A percentile compares a stretch with the other conserved stretches of the same genome.
Evolutionary conservation across 495 filamentous ascomycete genomes (phyloP).

Genomic region (Filosporella fistucella): DNA sequence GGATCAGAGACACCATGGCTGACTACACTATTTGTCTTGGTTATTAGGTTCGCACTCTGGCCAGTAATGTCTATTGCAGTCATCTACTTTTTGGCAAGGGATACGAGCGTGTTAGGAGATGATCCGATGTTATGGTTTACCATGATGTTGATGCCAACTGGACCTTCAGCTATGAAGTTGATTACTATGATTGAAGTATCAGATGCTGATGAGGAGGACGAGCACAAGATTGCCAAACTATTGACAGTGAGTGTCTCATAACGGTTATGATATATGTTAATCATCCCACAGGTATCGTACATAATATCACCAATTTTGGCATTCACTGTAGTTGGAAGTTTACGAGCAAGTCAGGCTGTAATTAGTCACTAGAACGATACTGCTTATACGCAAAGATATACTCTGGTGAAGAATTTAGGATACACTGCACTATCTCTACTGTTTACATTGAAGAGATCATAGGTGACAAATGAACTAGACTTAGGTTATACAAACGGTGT

Average conservation of each 20-base stretch:
- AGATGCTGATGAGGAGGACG: conserved; percentile 50
- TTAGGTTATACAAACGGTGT: too few species aligned
- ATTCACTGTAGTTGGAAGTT: conserved; percentile 30
- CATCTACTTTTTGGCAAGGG: conserved; percentile 57
- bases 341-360: conserved; percentile 24
- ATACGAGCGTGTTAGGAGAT: conserved; percentile 47
- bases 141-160: conserved; percentile 75
- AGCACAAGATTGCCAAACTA: conserved; percentile 67
- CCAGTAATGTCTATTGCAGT: conserved; percentile 52
- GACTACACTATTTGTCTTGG: conserved; percentile 48
- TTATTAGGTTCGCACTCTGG: conserved; percentile 63
- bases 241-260: conserved; percentile 36
- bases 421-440: too few species aligned
- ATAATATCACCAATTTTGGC: conserved; percentile 31
- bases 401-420: neutral
- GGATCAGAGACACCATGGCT: conserved; percentile 40
- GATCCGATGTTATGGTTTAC: conserved; percentile 75
- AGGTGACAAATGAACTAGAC: too few species aligned
- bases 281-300: conserved; percentile 18
- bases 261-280: neutral
- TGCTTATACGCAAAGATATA: too few species aligned
- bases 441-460: too few species aligned
- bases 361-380: conserved; percentile 9
- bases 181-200: conserved; percentile 63
- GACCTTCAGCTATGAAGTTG: conserved; percentile 67